Evolutionary conservation across 202 grass and related monocot genomes (phyloP).

Genomic region (Hordeum pubiflorum): DNA sequence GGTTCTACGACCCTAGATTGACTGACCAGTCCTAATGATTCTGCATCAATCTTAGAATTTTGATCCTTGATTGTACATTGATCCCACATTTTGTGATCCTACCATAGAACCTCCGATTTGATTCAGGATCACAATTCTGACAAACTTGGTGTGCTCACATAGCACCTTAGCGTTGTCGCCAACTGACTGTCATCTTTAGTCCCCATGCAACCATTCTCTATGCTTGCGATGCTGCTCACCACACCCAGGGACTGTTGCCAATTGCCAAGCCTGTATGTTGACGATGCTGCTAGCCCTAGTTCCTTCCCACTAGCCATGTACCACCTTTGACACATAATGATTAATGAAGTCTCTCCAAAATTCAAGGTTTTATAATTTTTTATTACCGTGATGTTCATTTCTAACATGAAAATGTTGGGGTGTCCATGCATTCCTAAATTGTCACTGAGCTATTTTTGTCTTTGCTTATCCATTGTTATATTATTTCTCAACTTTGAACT

Average conservation of each 20-base stretch:
- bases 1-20: neutral
- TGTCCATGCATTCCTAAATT: constrained; percentile 15
- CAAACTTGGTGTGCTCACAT: neutral
- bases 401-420: neutral
- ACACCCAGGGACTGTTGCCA: neutral
- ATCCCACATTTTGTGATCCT: neutral
- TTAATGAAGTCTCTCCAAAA: neutral
- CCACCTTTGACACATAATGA: neutral
- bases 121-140: neutral
- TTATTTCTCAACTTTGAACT: constrained; percentile 24
- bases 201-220: neutral
- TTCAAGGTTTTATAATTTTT: neutral
- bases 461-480: neutral
- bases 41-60: neutral
- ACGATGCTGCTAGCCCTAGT: neutral
- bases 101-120: neutral
- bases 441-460: neutral
- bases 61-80: neutral
- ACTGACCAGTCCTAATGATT: neutral
- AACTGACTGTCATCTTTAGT: neutral
- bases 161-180: neutral
- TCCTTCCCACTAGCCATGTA: neutral
- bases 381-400: neutral
- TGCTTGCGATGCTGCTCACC: neutral
- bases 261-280: neutral